Conservation (phyloP, 352 stramenopile species). For the Thraustochytrium sp. region DNA sequence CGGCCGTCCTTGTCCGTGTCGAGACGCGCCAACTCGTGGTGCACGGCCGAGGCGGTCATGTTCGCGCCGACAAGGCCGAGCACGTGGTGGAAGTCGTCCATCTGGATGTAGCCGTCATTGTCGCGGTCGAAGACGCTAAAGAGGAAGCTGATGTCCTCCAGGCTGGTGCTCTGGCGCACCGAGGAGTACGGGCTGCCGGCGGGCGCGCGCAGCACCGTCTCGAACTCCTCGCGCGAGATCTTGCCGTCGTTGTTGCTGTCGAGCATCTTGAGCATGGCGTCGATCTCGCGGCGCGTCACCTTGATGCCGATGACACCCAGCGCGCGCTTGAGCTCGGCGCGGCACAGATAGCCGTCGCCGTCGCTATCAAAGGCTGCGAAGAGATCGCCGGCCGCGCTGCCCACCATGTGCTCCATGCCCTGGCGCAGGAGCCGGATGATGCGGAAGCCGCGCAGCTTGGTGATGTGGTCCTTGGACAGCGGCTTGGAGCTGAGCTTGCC, state of each 20-base stretch:
- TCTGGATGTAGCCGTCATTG: slow-evolving; percentile 34
- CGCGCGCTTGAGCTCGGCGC: background rate
- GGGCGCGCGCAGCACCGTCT: slow-evolving; percentile 31
- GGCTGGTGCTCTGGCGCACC: slow-evolving; percentile 22
- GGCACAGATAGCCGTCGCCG: slow-evolving; percentile 38
- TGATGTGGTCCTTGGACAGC: slow-evolving; percentile 3
- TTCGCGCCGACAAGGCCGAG: background rate
- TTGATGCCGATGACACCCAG: slow-evolving; percentile 12
- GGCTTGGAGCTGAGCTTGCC: slow-evolving; percentile 19
- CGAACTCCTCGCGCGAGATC: slow-evolving; percentile 37
- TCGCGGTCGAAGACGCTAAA: slow-evolving; percentile 44
- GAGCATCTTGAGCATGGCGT: slow-evolving; percentile 7
- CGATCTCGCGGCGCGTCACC: slow-evolving; percentile 20
- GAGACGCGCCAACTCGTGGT: background rate
- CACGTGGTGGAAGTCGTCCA: slow-evolving; percentile 37
- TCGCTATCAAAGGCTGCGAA: slow-evolving; percentile 38
- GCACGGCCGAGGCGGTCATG: background rate
- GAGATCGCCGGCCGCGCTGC: slow-evolving; percentile 22
- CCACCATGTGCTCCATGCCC: slow-evolving; percentile 33
- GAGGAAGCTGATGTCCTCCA: slow-evolving; percentile 32
- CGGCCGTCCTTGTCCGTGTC: slow-evolving; percentile 5
- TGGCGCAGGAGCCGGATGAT: slow-evolving; percentile 37
- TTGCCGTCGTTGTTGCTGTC: slow-evolving; percentile 39
- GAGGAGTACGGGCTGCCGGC: slow-evolving; percentile 24
- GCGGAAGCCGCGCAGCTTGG: slow-evolving; percentile 36